phyloP scores from a whole-genome alignment of 2,329 filamentous ascomycete genomes.

The Fusarium verticillioides region DNA sequence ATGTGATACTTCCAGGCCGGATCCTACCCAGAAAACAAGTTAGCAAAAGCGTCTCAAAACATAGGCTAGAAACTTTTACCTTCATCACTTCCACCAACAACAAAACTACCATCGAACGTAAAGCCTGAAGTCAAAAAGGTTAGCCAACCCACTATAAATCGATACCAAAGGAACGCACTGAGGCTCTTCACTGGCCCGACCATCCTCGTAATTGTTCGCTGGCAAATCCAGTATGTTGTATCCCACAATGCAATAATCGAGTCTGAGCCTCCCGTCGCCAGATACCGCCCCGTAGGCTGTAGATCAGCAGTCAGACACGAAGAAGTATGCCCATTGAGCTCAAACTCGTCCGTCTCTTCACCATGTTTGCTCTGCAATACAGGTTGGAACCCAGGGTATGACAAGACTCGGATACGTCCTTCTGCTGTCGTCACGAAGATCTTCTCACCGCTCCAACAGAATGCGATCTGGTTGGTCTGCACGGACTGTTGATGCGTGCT shows the following conservation, averaged over 20 bases:
- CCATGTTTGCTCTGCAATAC: constrained; percentile 61
- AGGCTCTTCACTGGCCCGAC: constrained; percentile 76
- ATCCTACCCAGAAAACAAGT: constrained; percentile 50
- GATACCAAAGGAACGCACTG: constrained; percentile 57
- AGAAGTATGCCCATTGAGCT: constrained; percentile 77
- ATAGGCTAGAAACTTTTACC: constrained; percentile 52
- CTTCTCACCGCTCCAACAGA: constrained; percentile 78
- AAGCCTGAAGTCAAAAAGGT: constrained; percentile 64
- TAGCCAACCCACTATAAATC: constrained; percentile 4
- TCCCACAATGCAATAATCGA: constrained; percentile 83
- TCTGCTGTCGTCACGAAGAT: constrained; percentile 78
- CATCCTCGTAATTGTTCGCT: constrained; percentile 76
- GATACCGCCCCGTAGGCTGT: constrained; percentile 75
- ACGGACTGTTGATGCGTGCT: constrained; percentile 69
- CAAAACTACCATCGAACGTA: constrained; percentile 80
- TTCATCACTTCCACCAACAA: constrained; percentile 80
- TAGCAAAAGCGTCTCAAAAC: neutral
- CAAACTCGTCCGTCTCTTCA: constrained; percentile 63
- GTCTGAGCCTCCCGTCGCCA: constrained; percentile 81
- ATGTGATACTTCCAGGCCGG: constrained; percentile 76
- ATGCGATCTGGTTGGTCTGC: constrained; percentile 78
- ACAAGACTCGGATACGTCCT: constrained; percentile 76
- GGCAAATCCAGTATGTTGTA: constrained; percentile 80
- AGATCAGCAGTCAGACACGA: constrained; percentile 75
- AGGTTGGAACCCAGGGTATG: constrained; percentile 72